These are phyloP conservation scores for Trichoderma sp. DNA, from an alignment of 2,329 filamentous ascomycete genomes.

Conservation along the genomic window DNA sequence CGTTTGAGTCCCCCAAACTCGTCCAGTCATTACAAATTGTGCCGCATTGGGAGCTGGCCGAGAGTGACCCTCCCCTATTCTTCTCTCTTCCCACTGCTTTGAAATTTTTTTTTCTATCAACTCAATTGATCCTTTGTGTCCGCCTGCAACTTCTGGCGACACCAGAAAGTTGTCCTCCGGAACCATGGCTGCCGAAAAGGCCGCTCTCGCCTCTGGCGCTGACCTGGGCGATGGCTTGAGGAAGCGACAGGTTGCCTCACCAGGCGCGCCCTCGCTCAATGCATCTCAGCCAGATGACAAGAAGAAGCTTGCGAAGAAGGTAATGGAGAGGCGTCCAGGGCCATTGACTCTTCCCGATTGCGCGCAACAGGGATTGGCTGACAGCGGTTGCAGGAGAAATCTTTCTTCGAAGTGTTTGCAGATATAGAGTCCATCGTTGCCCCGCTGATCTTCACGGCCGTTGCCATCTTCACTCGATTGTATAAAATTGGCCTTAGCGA, in stretches of 20 bases:
- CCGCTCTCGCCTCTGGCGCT: slow-evolving; percentile 61
- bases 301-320: slow-evolving; percentile 61
- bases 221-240: slow-evolving; percentile 59
- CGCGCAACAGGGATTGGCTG: slow-evolving; percentile 25
- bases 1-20: slow-evolving; percentile 39
- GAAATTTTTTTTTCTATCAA: neutral
- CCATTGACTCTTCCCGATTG: neutral
- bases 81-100: neutral
- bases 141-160: slow-evolving; percentile 7
- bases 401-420: slow-evolving; percentile 62
- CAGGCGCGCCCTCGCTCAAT: slow-evolving; percentile 40
- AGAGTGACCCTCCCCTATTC: slow-evolving; percentile 28
- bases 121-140: slow-evolving; percentile 18
- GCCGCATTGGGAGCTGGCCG: slow-evolving; percentile 20
- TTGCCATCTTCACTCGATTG: slow-evolving; percentile 67
- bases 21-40: slow-evolving; percentile 39
- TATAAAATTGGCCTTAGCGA: slow-evolving; percentile 70
- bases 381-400: slow-evolving; percentile 49
- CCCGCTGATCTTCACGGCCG: slow-evolving; percentile 60
- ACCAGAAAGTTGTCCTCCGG: slow-evolving; percentile 20
- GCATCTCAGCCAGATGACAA: slow-evolving; percentile 56
- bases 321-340: slow-evolving; percentile 33
- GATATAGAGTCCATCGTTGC: slow-evolving; percentile 65
- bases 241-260: slow-evolving; percentile 51
- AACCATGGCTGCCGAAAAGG: slow-evolving; percentile 57